These are phyloP conservation scores for Biscutella laevigata DNA, from an alignment of 441 rosid genomes.

Conservation along the genomic window DNA sequence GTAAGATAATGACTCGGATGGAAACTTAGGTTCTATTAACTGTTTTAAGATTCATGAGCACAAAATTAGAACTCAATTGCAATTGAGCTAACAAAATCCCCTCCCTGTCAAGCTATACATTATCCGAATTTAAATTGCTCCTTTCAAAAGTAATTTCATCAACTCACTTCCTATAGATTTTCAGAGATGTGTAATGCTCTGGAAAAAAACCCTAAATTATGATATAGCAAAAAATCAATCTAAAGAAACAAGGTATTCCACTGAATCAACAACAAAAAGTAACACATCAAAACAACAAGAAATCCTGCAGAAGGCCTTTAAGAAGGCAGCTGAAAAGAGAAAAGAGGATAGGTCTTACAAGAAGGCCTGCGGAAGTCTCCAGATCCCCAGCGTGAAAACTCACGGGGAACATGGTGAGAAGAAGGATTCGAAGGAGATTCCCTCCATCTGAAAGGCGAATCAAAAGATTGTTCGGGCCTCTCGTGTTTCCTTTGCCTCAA, in stretches of 20 bases:
- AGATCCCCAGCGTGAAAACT: conserved; percentile 61
- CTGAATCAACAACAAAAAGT: too few relatives aligned
- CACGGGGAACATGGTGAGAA: conserved; percentile 48
- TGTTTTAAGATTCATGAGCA: background rate
- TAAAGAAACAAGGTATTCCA: too few relatives aligned
- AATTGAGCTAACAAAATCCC: background rate
- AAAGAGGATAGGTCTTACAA: conserved; percentile 33
- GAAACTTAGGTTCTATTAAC: background rate
- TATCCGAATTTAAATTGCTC: background rate
- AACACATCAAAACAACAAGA: too few relatives aligned
- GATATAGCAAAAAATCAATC: conserved; percentile 2
- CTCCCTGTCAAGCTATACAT: conserved; percentile 3
- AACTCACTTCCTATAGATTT: background rate
- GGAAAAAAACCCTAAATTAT: conserved; percentile 1
- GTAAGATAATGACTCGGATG: background rate
- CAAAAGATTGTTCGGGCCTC: conserved; percentile 52
- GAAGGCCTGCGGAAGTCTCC: conserved; percentile 70
- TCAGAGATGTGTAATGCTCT: conserved; percentile 2
- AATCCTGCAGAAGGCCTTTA: too few relatives aligned
- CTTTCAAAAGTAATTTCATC: background rate
- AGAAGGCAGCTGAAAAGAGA: too few relatives aligned
- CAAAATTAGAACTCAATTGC: background rate
- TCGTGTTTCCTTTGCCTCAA: conserved; percentile 86
- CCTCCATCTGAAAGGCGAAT: conserved; percentile 66
- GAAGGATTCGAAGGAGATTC: conserved; percentile 39